phyloP scores from a whole-genome alignment of 1,139 yeast genomes.

The Saccharomyces pastorianus region DNA sequence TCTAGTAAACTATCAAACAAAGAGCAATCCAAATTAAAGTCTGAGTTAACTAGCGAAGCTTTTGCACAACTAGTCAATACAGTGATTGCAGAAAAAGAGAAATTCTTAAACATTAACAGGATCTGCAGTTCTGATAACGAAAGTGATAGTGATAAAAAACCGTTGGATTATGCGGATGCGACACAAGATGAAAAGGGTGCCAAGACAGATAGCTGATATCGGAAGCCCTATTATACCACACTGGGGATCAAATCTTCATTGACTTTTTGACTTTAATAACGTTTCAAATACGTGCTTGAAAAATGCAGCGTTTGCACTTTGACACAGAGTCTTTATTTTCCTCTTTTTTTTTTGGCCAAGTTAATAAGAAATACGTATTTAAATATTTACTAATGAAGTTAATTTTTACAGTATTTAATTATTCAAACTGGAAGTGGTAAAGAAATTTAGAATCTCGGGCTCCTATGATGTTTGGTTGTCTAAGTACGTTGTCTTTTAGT shows the following conservation, averaged over 20 bases:
- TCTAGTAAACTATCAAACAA: slow-evolving; percentile 10
- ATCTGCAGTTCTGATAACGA: not conserved
- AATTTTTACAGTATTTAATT: not conserved
- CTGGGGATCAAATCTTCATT: not conserved
- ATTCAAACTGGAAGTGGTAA: not conserved
- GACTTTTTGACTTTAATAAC: not conserved
- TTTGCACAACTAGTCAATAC: slow-evolving; percentile 71
- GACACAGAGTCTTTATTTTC: not conserved
- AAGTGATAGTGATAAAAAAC: not conserved
- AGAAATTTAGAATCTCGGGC: not conserved
- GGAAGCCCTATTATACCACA: not conserved
- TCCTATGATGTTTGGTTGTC: not conserved
- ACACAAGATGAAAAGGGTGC: not conserved
- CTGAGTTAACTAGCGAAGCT: slow-evolving; percentile 38
- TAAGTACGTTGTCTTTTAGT: not conserved
- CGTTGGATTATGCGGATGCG: not conserved
- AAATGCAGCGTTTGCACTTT: not conserved
- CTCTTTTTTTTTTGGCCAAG: not conserved
- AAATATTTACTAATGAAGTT: not conserved
- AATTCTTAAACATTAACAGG: slow-evolving; percentile 33
- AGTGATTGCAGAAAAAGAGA: slow-evolving; percentile 59
- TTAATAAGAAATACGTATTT: not conserved
- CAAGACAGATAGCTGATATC: not conserved
- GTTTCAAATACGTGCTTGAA: not conserved
- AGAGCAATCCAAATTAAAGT: slow-evolving; percentile 22